These are phyloP conservation scores for Cicer cuneatum DNA, from an alignment of 306 rosid genomes.

Conservation along the genomic window DNA sequence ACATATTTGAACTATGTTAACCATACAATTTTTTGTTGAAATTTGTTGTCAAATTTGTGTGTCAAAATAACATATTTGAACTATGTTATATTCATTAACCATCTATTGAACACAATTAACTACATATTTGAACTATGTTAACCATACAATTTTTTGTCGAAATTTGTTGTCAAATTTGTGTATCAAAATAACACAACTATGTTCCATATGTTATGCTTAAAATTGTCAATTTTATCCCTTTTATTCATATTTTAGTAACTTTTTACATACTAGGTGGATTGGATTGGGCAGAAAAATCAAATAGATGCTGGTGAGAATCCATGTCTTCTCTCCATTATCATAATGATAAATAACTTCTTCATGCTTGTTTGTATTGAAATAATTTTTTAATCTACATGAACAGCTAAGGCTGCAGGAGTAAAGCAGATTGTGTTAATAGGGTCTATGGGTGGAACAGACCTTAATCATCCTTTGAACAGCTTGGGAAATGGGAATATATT, in stretches of 20 bases:
- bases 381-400: conserved; percentile 32
- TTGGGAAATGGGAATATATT: conserved; percentile 91
- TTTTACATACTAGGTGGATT: conserved; percentile 75
- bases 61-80: too few species aligned
- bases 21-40: too few species aligned
- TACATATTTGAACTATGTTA: too few species aligned
- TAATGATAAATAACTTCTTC: neutral
- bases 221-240: conserved; percentile 4
- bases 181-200: too few species aligned
- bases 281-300: conserved; percentile 97
- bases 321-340: conserved; percentile 22
- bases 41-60: too few species aligned
- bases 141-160: too few species aligned
- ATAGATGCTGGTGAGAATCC: conserved; percentile 77
- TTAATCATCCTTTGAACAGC: conserved; percentile 76
- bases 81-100: too few species aligned
- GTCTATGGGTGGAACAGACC: conserved; percentile 94
- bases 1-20: too few species aligned
- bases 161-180: too few species aligned
- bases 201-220: neutral
- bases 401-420: conserved; percentile 95
- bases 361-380: conserved; percentile 32
- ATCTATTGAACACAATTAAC: too few species aligned
- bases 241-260: conserved; percentile 31
- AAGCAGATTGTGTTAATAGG: conserved; percentile 95